Conservation (phyloP, 805 yeast genomes). For the Candida maesae region DNA sequence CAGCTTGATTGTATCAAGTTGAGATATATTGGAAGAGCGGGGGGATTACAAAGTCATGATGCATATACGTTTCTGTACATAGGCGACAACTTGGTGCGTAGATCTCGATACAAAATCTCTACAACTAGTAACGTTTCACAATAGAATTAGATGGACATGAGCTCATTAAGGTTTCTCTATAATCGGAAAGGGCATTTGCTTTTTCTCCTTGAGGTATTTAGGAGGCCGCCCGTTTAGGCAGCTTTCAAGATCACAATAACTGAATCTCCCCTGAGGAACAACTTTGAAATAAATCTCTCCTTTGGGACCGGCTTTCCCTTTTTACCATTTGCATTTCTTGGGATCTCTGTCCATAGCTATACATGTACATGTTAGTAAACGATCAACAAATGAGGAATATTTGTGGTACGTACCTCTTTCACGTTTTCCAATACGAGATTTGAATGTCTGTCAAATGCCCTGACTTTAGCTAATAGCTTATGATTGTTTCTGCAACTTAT, state of each 20-base stretch:
- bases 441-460: constrained; percentile 95
- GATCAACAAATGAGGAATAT: not conserved
- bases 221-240: too few species aligned
- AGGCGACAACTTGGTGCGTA: not conserved
- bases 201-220: too few species aligned
- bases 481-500: constrained; percentile 92
- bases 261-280: constrained; percentile 94
- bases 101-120: too few species aligned
- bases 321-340: constrained; percentile 63
- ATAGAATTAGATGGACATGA: constrained; percentile 3
- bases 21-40: too few species aligned
- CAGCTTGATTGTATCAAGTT: constrained; percentile 1
- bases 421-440: constrained; percentile 91
- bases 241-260: constrained; percentile 76
- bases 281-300: constrained; percentile 81
- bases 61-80: not conserved
- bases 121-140: too few species aligned
- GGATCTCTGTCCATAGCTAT: constrained; percentile 58
- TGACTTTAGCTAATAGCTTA: constrained; percentile 82
- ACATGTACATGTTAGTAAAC: constrained; percentile 1
- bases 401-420: constrained; percentile 46
- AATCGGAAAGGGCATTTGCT: too few species aligned
- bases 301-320: constrained; percentile 60
- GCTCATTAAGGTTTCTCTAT: constrained; percentile 7
- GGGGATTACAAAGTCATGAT: not conserved